These are phyloP conservation scores for Xylaria scruposa DNA, from an alignment of 495 filamentous ascomycete genomes.

Conservation along the genomic window DNA sequence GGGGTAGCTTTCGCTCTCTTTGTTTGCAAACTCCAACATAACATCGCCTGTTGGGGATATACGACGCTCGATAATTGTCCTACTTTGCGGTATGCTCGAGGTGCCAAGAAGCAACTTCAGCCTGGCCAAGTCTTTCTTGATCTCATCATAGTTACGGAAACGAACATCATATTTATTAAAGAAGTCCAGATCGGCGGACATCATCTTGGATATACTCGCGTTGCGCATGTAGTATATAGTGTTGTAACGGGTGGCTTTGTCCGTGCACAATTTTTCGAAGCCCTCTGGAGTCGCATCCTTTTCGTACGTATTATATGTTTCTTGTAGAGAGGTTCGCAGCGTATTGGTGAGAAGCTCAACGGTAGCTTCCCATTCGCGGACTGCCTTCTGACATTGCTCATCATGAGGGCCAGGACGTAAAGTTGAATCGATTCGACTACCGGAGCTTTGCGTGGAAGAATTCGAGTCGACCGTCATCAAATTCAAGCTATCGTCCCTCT, in stretches of 20 bases:
- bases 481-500: slow-evolving; percentile 10
- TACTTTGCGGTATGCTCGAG: slow-evolving; percentile 31
- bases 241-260: slow-evolving; percentile 35
- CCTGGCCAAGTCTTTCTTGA: slow-evolving; percentile 32
- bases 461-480: neutral
- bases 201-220: slow-evolving; percentile 41
- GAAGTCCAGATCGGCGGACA: slow-evolving; percentile 41
- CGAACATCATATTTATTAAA: slow-evolving; percentile 33
- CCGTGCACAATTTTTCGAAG: slow-evolving; percentile 35
- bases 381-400: slow-evolving; percentile 32
- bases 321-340: slow-evolving; percentile 36
- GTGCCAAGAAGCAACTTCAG: slow-evolving; percentile 29
- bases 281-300: slow-evolving; percentile 38
- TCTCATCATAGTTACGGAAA: slow-evolving; percentile 39
- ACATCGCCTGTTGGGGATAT: slow-evolving; percentile 42
- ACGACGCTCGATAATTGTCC: slow-evolving; percentile 30
- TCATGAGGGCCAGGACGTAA: neutral
- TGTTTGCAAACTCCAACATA: slow-evolving; percentile 48
- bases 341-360: slow-evolving; percentile 38
- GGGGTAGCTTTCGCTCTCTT: slow-evolving; percentile 31
- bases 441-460: slow-evolving; percentile 17
- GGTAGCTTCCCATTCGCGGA: slow-evolving; percentile 42
- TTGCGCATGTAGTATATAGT: slow-evolving; percentile 43
- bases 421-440: neutral
- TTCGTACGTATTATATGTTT: slow-evolving; percentile 41